These are phyloP conservation scores for Tricholoma saponaceum DNA, from an alignment of 768 basidiomycete species.

Conservation along the genomic window DNA sequence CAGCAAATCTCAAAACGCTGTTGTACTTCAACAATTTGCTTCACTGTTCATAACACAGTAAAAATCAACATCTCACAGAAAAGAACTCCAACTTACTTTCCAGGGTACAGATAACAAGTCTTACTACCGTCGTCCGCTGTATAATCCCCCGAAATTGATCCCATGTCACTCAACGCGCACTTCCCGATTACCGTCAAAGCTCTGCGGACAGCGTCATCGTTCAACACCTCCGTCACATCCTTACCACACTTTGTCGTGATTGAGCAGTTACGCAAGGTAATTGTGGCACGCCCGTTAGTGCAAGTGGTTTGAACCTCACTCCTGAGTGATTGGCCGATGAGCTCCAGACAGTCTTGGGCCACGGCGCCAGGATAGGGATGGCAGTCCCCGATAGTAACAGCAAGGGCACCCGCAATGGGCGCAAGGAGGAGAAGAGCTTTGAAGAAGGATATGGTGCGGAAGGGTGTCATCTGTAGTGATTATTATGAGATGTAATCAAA, in stretches of 20 bases:
- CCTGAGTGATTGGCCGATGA: background rate
- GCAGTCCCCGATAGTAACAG: background rate
- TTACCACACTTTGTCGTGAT: conserved; percentile 4
- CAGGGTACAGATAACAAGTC: conserved; percentile 8
- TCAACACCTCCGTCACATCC: no score
- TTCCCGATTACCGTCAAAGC: conserved; percentile 1
- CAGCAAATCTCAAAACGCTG: background rate
- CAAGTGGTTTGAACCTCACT: background rate
- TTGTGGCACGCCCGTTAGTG: background rate
- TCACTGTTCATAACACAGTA: background rate
- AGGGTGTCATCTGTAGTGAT: background rate
- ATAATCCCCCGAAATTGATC: conserved; percentile 7
- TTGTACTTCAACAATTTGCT: background rate
- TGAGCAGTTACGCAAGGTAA: background rate
- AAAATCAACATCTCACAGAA: background rate
- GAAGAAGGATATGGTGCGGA: background rate
- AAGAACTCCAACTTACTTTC: background rate
- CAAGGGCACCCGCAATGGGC: background rate
- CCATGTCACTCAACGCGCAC: conserved; percentile 5
- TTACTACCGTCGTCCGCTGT: background rate
- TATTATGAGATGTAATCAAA: background rate
- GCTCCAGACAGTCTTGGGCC: conserved; percentile 3
- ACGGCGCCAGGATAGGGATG: conserved; percentile 6
- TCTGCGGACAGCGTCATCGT: background rate
- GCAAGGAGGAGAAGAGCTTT: background rate